Conservation (phyloP, 2,329 filamentous ascomycete genomes). For the Corinectria fuckeliana region DNA sequence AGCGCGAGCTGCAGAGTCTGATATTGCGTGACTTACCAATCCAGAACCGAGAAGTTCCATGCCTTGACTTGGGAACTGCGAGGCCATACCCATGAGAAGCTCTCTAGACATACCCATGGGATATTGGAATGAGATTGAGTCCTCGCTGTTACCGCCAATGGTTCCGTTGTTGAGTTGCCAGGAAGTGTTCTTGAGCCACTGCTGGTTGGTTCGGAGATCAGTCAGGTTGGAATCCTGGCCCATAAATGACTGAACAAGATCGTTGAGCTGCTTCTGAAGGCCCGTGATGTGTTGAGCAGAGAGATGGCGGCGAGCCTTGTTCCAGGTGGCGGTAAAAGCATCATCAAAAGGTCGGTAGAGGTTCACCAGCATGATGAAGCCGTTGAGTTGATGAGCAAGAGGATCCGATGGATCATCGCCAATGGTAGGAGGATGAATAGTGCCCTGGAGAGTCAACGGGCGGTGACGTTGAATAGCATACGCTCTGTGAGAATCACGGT, state of each 20-base stretch:
- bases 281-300: slow-evolving; percentile 61
- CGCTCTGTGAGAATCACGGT: slow-evolving; percentile 50
- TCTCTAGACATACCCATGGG: slow-evolving; percentile 69
- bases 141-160: slow-evolving; percentile 52
- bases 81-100: slow-evolving; percentile 68
- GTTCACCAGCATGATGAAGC: slow-evolving; percentile 66
- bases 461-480: slow-evolving; percentile 75
- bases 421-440: slow-evolving; percentile 69
- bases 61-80: slow-evolving; percentile 73
- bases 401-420: slow-evolving; percentile 66
- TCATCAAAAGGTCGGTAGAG: slow-evolving; percentile 73
- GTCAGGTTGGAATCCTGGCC: slow-evolving; percentile 60
- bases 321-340: slow-evolving; percentile 69
- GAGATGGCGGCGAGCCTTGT: slow-evolving; percentile 65
- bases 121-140: slow-evolving; percentile 67
- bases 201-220: slow-evolving; percentile 65
- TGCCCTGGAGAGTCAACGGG: slow-evolving; percentile 73
- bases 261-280: slow-evolving; percentile 68
- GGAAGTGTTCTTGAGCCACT: slow-evolving; percentile 68
- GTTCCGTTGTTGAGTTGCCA: slow-evolving; percentile 68
- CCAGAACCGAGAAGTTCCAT: slow-evolving; percentile 79
- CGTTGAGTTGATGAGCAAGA: slow-evolving; percentile 58
- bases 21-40: slow-evolving; percentile 59
- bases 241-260: slow-evolving; percentile 59
- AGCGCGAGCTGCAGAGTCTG: neutral